Percentiles rank a stretch among this genome's conserved stretches.
phyloP scores from a whole-genome alignment of 176 grass and related monocot genomes.

The Musa itinerans region DNA sequence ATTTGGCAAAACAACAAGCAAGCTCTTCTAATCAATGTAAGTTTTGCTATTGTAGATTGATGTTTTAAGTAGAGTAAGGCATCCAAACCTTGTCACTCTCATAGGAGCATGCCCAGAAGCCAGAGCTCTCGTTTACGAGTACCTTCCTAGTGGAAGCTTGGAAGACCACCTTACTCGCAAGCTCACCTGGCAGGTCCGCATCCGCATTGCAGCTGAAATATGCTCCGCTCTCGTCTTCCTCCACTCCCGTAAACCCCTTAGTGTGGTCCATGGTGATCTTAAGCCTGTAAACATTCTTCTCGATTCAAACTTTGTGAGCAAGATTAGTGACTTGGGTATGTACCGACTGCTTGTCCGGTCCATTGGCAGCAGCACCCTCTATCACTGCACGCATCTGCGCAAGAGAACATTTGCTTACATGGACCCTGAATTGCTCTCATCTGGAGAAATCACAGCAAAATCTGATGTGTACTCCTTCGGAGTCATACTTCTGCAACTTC shows the following conservation, averaged over 20 bases:
- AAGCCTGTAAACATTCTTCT: slow-evolving; percentile 26
- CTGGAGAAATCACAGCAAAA: slow-evolving; percentile 11
- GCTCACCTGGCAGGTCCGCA: slow-evolving; percentile 18
- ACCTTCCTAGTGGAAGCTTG: slow-evolving; percentile 27
- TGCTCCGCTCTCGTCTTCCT: slow-evolving; percentile 27
- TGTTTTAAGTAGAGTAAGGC: slow-evolving; percentile 24
- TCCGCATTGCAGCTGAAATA: slow-evolving; percentile 15
- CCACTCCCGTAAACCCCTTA: slow-evolving; percentile 16
- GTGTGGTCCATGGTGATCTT: slow-evolving; percentile 23
- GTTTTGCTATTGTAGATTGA: background rate
- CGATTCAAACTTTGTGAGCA: slow-evolving; percentile 6
- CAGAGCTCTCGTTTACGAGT: slow-evolving; percentile 21
- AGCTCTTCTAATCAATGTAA: no score
- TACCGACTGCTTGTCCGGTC: slow-evolving; percentile 1
- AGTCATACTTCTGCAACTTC: slow-evolving; percentile 6
- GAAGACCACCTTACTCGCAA: slow-evolving; percentile 7
- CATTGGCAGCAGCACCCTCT: background rate
- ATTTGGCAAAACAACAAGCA: background rate
- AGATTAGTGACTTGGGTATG: slow-evolving; percentile 18
- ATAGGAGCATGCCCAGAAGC: slow-evolving; percentile 19
- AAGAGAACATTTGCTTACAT: slow-evolving; percentile 15
- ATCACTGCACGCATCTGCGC: background rate
- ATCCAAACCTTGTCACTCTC: slow-evolving; percentile 27
- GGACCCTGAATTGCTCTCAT: slow-evolving; percentile 13
- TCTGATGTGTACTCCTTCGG: slow-evolving; percentile 23